Percentiles rank a stretch among this genome's conserved stretches.
phyloP scores from a whole-genome alignment of 2,329 filamentous ascomycete genomes.

The Trichoderma atrobrunneum region DNA sequence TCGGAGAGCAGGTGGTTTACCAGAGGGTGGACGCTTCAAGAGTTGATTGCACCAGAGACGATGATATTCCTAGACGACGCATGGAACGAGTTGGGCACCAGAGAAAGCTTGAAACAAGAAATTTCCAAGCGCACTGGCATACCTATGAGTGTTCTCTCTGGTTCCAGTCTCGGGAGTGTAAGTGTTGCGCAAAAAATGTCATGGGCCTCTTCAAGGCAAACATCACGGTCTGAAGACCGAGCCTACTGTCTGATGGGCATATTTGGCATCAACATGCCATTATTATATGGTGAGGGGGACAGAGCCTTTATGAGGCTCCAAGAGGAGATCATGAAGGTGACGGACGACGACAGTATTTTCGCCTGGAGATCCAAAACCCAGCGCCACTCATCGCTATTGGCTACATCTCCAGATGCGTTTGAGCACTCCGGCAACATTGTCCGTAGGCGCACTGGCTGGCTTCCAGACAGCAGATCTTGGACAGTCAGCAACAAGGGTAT shows the following conservation, averaged over 20 bases:
- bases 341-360: slow-evolving; percentile 9
- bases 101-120: neutral
- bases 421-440: neutral
- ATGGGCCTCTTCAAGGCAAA: neutral
- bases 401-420: slow-evolving; percentile 10
- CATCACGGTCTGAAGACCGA: slow-evolving; percentile 1
- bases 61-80: neutral
- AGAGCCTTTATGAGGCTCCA: neutral
- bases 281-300: slow-evolving; percentile 2
- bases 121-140: neutral
- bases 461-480: neutral
- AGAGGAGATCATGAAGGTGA: slow-evolving; percentile 6
- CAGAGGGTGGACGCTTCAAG: slow-evolving; percentile 1
- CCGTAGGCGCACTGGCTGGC: neutral
- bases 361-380: slow-evolving; percentile 3
- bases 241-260: slow-evolving; percentile 14
- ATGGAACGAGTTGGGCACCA: slow-evolving; percentile 2
- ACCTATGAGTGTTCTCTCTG: neutral
- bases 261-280: slow-evolving; percentile 9
- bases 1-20: slow-evolving; percentile 1
- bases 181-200: slow-evolving; percentile 4
- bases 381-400: neutral
- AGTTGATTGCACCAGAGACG: neutral
- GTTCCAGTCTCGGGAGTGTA: neutral
- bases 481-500: neutral